Conservation (phyloP, 352 stramenopile genomes). For the Phytophthora macrochlamydospora region DNA sequence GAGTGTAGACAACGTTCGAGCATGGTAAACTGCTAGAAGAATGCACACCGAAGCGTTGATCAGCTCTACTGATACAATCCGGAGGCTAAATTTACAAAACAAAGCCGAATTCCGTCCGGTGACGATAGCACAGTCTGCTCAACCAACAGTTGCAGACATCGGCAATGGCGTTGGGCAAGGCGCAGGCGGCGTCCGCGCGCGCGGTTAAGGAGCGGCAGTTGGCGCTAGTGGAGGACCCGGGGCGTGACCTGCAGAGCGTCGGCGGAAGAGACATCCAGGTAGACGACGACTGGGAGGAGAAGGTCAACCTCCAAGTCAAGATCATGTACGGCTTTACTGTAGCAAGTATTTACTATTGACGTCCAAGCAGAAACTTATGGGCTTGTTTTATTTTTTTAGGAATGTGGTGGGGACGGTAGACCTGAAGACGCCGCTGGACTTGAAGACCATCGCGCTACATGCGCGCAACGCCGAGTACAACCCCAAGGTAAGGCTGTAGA, state of each 20-base stretch:
- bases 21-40: no score
- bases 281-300: slow-evolving; percentile 83
- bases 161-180: slow-evolving; percentile 21
- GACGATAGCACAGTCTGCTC: neutral
- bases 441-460: slow-evolving; percentile 97
- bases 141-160: neutral
- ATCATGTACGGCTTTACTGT: slow-evolving; percentile 58
- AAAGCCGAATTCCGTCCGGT: neutral
- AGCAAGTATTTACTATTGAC: no score
- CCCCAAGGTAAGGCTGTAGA: slow-evolving; percentile 78
- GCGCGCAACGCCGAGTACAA: slow-evolving; percentile 99
- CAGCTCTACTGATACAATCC: no score
- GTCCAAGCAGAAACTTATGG: neutral
- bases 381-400: slow-evolving; percentile 36
- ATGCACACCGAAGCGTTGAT: no score
- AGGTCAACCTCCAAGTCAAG: slow-evolving; percentile 80
- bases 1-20: no score
- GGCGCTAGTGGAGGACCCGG: slow-evolving; percentile 55
- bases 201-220: slow-evolving; percentile 78
- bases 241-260: slow-evolving; percentile 46
- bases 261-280: slow-evolving; percentile 66
- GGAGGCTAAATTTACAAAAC: no score
- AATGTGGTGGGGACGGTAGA: slow-evolving; percentile 97
- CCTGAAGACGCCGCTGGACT: slow-evolving; percentile 94
- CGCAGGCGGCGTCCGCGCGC: slow-evolving; percentile 29